Evolutionary conservation across 2,329 filamentous ascomycete species (phyloP).

Genomic region (Helicocarpus griseus): DNA sequence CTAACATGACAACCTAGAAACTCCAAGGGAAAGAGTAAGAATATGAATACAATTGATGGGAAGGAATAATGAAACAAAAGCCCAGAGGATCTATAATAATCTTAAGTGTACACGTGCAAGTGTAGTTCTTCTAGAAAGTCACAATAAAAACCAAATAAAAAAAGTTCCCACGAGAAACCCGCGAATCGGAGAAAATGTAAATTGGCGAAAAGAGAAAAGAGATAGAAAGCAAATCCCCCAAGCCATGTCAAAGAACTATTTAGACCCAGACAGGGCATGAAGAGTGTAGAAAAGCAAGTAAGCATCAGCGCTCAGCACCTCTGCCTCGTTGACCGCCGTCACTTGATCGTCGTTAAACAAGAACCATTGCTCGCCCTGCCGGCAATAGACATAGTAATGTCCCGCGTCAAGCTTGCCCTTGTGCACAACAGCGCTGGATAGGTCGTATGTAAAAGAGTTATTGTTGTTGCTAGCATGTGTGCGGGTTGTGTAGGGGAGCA

Average conservation of each 20-base stretch:
- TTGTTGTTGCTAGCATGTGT: conserved; percentile 28
- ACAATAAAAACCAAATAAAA: neutral
- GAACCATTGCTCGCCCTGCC: conserved; percentile 84
- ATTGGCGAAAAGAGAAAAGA: too few species aligned
- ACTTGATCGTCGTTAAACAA: conserved; percentile 94
- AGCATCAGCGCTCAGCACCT: conserved; percentile 76
- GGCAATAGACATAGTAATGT: conserved; percentile 83
- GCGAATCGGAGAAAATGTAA: too few species aligned
- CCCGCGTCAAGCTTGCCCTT: conserved; percentile 88
- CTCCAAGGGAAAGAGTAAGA: neutral
- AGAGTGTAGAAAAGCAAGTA: conserved; percentile 76
- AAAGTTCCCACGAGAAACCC: too few species aligned
- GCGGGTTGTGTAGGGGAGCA: conserved; percentile 77
- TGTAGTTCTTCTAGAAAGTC: neutral
- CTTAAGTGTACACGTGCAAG: neutral
- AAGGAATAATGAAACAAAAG: neutral
- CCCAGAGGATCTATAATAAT: neutral
- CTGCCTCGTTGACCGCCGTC: conserved; percentile 68
- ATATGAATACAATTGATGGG: neutral
- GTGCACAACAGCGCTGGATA: conserved; percentile 84
- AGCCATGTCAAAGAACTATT: neutral
- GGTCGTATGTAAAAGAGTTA: conserved; percentile 63
- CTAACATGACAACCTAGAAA: neutral
- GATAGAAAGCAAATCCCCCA: neutral
- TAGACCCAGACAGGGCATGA: conserved; percentile 20